Base-by-base conservation (phyloP, 1,139 yeast species). In the Insectozyma bohioensis region DNA sequence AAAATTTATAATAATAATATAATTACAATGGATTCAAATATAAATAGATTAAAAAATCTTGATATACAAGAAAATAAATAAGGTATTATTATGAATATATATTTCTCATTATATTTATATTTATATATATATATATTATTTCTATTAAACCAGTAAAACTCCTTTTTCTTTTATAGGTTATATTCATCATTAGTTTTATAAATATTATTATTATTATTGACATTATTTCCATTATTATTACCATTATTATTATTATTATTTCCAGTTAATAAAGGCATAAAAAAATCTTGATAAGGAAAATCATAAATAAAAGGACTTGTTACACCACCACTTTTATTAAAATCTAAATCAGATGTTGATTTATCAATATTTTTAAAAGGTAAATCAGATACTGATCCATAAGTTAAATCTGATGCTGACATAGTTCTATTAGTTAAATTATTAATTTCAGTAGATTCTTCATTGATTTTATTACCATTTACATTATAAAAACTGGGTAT, bases 11-110 rank as follows among this genome's bases (percentile, higher is more conserved):
- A 43, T 7, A 50, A 54, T 8, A 54, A 51, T 19, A 33, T 40
- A 20, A 37, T 63, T 13, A 51, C 57, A 9, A 43, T 60, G 45
- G 58, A 56, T 29, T 67, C 73, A 8, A 67, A 64, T 39, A 56
- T 61, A 3, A 56, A 51, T 23, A 46, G 73, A 28, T 47, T 68
- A 30, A 49, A 63, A 33, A 51, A 60, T 36, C 54, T 67, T 33
- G 51, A 59, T 20, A 41, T 63, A 25, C 32, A 32, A 17, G 26
- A 33, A 22, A 18, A 11, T 16, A 14, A 19, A 16, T 25, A 25
- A 25, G 5, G n/a, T 13, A 14, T 8, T 6, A 17, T 19, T 19
- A 19, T 19, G 7, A 19, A 19, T 19, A 19, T n/a, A 19, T 19
- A 8, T 19, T 8, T 19, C 20, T 17, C 18, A 17, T 17, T 17